Conservation (phyloP, 2,329 filamentous ascomycete species). For the Talaromyces rugulosus region DNA sequence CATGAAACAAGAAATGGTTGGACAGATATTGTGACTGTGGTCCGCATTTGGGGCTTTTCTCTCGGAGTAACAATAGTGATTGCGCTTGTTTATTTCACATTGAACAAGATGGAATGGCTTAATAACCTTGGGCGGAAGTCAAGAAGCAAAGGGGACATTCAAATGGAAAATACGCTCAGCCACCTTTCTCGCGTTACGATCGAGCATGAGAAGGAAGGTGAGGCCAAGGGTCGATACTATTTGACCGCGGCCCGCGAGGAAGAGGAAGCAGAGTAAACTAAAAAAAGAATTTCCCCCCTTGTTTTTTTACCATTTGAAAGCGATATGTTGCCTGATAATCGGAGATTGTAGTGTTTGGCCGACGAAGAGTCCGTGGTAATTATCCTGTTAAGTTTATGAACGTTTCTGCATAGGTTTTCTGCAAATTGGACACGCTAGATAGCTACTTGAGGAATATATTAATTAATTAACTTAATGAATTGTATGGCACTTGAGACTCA, state of each 20-base stretch:
- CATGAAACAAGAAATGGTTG: slow-evolving; percentile 48
- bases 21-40: slow-evolving; percentile 54
- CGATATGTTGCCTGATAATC: too few relatives aligned
- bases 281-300: neutral
- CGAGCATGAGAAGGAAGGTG: slow-evolving; percentile 47
- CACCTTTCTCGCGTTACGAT: slow-evolving; percentile 47
- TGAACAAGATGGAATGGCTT: slow-evolving; percentile 43
- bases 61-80: slow-evolving; percentile 50
- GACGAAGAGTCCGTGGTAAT: neutral
- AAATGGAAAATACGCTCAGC: slow-evolving; percentile 48
- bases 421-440: neutral
- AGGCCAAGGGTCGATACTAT: slow-evolving; percentile 40
- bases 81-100: slow-evolving; percentile 46
- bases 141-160: slow-evolving; percentile 45
- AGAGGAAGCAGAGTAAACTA: slow-evolving; percentile 37
- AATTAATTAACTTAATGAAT: neutral
- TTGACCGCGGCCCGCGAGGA: slow-evolving; percentile 42
- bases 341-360: too few relatives aligned
- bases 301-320: neutral
- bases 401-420: neutral
- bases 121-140: slow-evolving; percentile 46
- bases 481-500: neutral
- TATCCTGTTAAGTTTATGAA: neutral
- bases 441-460: neutral
- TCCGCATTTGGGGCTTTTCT: slow-evolving; percentile 49